phyloP scores from a whole-genome alignment of 805 yeast genomes.

The Tetrapisispora iriomotensis region DNA sequence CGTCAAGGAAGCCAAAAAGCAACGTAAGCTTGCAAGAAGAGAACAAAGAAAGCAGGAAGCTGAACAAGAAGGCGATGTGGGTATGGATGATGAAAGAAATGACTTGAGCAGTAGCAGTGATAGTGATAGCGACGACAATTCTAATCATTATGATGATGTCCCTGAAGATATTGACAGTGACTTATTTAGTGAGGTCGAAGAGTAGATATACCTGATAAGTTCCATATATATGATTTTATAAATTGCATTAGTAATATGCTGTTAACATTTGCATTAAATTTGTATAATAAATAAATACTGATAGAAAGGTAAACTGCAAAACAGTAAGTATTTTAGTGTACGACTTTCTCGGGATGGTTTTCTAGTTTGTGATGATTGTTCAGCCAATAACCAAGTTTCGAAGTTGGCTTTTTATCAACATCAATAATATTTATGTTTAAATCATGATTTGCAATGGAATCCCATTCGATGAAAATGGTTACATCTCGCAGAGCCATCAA shows the following conservation, averaged over 20 bases:
- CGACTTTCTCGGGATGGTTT: background rate
- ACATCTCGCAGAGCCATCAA: conserved; percentile 34
- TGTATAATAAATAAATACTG: background rate
- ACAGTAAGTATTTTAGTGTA: background rate
- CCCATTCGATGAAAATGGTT: conserved; percentile 27
- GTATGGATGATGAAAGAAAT: conserved; percentile 23
- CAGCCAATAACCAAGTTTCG: conserved; percentile 41
- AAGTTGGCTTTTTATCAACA: conserved; percentile 41
- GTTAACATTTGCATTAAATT: background rate
- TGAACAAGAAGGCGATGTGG: conserved; percentile 16
- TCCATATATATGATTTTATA: too few species aligned
- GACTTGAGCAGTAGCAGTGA: conserved; percentile 21
- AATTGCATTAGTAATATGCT: background rate
- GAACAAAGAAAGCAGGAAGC: conserved; percentile 26
- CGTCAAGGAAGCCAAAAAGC: conserved; percentile 61
- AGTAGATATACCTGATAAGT: conserved; percentile 30
- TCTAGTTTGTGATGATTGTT: conserved; percentile 29
- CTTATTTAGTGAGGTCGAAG: conserved; percentile 36
- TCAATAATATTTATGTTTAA: conserved; percentile 33
- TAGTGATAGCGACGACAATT: conserved; percentile 27
- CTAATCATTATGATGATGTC: conserved; percentile 32
- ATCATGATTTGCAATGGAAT: conserved; percentile 1
- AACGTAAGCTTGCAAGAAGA: conserved; percentile 51
- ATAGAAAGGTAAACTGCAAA: background rate
- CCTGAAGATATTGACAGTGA: conserved; percentile 41